Conservation (phyloP, 306 rosid genomes). For the Sicyos baderoa region DNA sequence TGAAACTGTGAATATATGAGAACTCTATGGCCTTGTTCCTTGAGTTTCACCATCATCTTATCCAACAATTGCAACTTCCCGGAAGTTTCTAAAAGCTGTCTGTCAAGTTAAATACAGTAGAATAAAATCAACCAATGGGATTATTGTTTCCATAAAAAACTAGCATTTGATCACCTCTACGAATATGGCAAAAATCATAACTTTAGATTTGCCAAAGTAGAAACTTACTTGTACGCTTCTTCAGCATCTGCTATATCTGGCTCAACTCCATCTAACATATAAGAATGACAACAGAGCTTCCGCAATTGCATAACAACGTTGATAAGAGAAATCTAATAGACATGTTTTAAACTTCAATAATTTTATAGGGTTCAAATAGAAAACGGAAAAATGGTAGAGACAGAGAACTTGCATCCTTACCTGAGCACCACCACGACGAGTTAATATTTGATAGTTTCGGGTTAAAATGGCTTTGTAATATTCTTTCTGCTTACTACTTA, state of each 20-base stretch:
- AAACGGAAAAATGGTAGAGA: neutral
- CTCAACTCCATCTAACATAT: conserved; percentile 97
- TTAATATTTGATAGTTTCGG: conserved; percentile 87
- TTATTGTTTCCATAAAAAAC: neutral
- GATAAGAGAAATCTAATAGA: conserved; percentile 84
- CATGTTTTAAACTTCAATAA: conserved; percentile 22
- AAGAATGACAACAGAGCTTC: conserved; percentile 95
- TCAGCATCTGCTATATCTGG: conserved; percentile 75
- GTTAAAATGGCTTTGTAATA: conserved; percentile 95
- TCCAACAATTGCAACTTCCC: conserved; percentile 93
- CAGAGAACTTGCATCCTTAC: conserved; percentile 30
- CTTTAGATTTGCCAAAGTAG: neutral
- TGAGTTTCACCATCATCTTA: conserved; percentile 95
- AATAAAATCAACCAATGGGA: neutral
- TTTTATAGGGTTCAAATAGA: conserved; percentile 7
- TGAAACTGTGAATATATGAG: conserved; percentile 95
- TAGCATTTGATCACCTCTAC: neutral
- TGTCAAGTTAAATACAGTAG: conserved; percentile 29
- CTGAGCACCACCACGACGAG: conserved; percentile 98
- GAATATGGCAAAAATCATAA: neutral
- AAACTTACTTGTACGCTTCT: conserved; percentile 62
- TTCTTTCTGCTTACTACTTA: conserved; percentile 93
- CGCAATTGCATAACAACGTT: conserved; percentile 98
- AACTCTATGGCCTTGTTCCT: conserved; percentile 94
- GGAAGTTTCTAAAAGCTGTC: conserved; percentile 89